Base-by-base conservation (phyloP, 371 early-diverging fungal genomes). In the Funneliformis caledonium region DNA sequence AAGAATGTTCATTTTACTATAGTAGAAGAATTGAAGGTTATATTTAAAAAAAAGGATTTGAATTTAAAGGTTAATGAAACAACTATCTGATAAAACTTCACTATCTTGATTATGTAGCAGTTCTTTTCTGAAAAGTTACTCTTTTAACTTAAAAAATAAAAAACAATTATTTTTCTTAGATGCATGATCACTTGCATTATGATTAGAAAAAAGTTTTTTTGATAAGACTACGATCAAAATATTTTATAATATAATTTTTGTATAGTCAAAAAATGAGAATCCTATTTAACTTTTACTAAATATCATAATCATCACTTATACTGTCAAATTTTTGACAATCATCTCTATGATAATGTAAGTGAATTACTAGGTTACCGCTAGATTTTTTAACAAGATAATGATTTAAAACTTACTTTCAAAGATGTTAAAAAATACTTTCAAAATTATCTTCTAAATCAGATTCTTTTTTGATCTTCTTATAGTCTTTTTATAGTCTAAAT, bases 181-280 rank as follows among this genome's bases (percentile, higher is more conserved):
- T 42, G 42, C 0, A 69, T 5, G n/a, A n/a, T 5, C 37, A 69
- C n/a, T n/a, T 16, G 16, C 22, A 22, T 16, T 16, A 14, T 11
- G 37, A 37, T n/a, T 37, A 26, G 69, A 42, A 69, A 69, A 69
- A 8, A 5, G 37, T 37, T 69, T 69, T 69, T 43, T 42, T 14
- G 69, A 69, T 47, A 42, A 75, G 61, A 37, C 76, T 14, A 75
- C 45, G 7, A 43, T 76, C 22, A 42, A 76, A 47, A 76, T 76
- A 10, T 76, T 62, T 47, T 2, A 62, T 19, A 76, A 76, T 42
- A 76, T 62, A 1, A 3, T n/a, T 14, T 3, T 43, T 62, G 62
- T 33, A 60, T 62, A 11, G 42, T 10, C 43, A 45, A 56, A 47
- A 16, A n/a, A 60, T 9, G 62, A 8, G 42, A 22, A 9, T 19